These are phyloP conservation scores for Phialophora verrucosa DNA, from an alignment of 2,329 filamentous ascomycete genomes.

Conservation along the genomic window DNA sequence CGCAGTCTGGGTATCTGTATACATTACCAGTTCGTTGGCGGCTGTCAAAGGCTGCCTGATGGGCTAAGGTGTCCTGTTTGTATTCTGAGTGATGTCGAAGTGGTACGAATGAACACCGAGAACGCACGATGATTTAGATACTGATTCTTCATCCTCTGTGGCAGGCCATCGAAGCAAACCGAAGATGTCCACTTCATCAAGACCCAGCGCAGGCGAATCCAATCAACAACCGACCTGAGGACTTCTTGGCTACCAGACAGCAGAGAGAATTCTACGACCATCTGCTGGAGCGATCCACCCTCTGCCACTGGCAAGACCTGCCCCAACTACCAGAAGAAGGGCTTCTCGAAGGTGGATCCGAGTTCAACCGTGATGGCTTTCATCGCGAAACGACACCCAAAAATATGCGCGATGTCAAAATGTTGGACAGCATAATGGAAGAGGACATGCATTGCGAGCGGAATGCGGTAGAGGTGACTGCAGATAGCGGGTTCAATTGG, in stretches of 20 bases:
- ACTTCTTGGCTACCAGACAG: constrained; percentile 32
- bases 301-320: constrained; percentile 29
- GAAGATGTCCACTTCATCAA: constrained; percentile 36
- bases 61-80: constrained; percentile 33
- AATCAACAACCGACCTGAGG: constrained; percentile 34
- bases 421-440: constrained; percentile 16
- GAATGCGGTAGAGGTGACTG: background rate
- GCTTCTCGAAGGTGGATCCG: background rate
- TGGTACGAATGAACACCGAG: constrained; percentile 11
- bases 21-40: constrained; percentile 35
- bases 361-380: background rate
- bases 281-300: constrained; percentile 20
- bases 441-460: background rate
- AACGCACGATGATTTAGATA: background rate
- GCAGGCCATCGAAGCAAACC: constrained; percentile 27
- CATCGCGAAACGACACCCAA: constrained; percentile 25
- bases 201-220: constrained; percentile 24
- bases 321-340: background rate
- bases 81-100: constrained; percentile 10
- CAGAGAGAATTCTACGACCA: constrained; percentile 31
- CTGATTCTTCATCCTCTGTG: background rate
- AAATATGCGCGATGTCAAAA: constrained; percentile 22
- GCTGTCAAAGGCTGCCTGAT: constrained; percentile 31
- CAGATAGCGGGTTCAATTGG: background rate
- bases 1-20: constrained; percentile 37